Base-by-base conservation (phyloP, 306 rosid genomes). In the Rosa persica region DNA sequence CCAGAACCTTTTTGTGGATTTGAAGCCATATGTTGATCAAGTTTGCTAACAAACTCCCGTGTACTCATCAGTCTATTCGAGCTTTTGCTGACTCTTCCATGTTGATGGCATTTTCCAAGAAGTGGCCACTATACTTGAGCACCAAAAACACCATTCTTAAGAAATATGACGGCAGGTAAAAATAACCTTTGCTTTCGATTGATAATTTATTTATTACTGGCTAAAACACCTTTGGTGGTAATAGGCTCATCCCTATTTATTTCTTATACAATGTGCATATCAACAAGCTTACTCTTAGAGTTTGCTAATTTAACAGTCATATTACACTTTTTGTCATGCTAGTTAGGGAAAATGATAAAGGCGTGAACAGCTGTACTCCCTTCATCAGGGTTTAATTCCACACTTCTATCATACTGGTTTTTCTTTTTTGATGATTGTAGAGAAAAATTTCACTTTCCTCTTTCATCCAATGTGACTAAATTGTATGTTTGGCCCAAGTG, bases 131-230 rank as follows among this genome's bases (percentile, higher is more conserved):
- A 42, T 96, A 95, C 85, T 84, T 93, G 85, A 95, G 98, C 88
- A 93, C 98, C 84, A 95, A 93, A 80, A 95, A 95, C 83, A 95
- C 99, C 42, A 95, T 93, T 84, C 96, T 95, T 73, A 95, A 93
- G 88, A 89, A 87, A 89, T 93, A 95, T 71, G 99, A 95, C 82
- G 99, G 99, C 88, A 95, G 99, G 99, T 95, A 84, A 81, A 75
- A 67, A 27, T 82, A 64, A 79, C 12, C 62, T 67, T 85, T n/a
- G 78, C 58, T 49, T 38, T 5, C 11, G 30, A 6, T 62, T 15
- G 0, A 62, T 30, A 30, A 13, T n/a, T 55, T 5, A 19, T 0
- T 51, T 72, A 0, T 49, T 34, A 48, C 8, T 7, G 4, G 22
- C 9, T 70, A 46, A 27, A 71, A 19, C 19, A 71, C 9, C 17